Evolutionary conservation across 78 protist species (phyloP).

Genomic region (Acrasis kona): DNA sequence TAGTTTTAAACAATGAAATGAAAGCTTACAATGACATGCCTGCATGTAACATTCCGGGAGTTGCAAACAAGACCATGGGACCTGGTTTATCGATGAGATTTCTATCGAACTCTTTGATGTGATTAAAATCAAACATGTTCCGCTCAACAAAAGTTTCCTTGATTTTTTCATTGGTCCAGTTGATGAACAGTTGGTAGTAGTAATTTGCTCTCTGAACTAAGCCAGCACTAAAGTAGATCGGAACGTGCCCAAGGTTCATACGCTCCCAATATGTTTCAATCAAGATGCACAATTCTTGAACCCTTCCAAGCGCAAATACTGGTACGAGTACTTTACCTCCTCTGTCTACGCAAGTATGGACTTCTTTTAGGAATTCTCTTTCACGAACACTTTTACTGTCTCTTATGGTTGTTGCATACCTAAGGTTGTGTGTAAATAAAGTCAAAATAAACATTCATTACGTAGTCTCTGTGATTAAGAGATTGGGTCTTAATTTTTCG

Average conservation of each 20-base stretch:
- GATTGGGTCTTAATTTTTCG: slow-evolving; percentile 71
- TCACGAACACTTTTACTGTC: slow-evolving; percentile 84
- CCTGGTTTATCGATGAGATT: background rate
- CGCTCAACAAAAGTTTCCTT: slow-evolving; percentile 57
- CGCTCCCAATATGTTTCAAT: slow-evolving; percentile 90
- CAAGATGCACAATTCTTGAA: slow-evolving; percentile 91
- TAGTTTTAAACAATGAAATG: background rate
- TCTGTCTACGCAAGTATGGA: slow-evolving; percentile 44
- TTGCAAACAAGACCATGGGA: slow-evolving; percentile 87
- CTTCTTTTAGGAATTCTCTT: slow-evolving; percentile 75
- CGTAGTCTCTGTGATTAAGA: slow-evolving; percentile 94
- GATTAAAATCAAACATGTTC: slow-evolving; percentile 73
- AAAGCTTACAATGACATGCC: slow-evolving; percentile 58
- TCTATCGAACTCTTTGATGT: slow-evolving; percentile 59
- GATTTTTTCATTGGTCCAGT: slow-evolving; percentile 87
- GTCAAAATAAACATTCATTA: background rate
- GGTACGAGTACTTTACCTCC: slow-evolving; percentile 91
- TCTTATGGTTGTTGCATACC: slow-evolving; percentile 83
- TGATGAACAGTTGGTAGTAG: slow-evolving; percentile 81
- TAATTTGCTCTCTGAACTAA: slow-evolving; percentile 60
- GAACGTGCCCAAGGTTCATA: slow-evolving; percentile 61
- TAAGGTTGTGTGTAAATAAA: too few species aligned
- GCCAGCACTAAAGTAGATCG: slow-evolving; percentile 60
- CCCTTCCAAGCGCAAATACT: slow-evolving; percentile 95
- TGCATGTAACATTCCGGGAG: slow-evolving; percentile 96